Evolutionary conservation across 148 eudicot genomes (phyloP).

Genomic region (Diospyros kaki): DNA sequence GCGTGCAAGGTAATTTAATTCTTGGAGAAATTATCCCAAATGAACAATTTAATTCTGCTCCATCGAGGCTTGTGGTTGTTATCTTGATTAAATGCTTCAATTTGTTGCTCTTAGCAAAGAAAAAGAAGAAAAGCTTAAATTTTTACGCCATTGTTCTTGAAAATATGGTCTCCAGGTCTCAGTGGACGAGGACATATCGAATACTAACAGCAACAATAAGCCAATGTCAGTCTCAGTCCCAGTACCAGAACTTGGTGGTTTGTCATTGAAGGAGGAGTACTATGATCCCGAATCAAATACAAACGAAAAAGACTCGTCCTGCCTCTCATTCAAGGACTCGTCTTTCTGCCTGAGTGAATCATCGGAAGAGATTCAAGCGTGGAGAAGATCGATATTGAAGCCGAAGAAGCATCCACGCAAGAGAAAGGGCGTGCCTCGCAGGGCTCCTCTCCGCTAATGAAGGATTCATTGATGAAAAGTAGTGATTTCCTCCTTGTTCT

Average conservation of each 20-base stretch:
- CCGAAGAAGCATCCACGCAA: constrained; percentile 30
- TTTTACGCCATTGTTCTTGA: too few relatives aligned
- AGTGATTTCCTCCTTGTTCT: not conserved
- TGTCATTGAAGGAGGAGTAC: constrained; percentile 13
- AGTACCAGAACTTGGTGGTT: not conserved
- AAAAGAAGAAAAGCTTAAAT: too few relatives aligned
- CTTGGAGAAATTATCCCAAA: too few relatives aligned
- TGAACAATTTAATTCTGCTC: too few relatives aligned
- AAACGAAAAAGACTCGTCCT: constrained; percentile 7
- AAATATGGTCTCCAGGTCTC: constrained; percentile 14
- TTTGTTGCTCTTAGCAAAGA: too few relatives aligned
- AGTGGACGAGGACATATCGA: constrained; percentile 2
- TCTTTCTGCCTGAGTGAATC: constrained; percentile 22
- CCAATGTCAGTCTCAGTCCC: not conserved
- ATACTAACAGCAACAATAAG: constrained; percentile 1
- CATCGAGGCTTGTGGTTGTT: too few relatives aligned
- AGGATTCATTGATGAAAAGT: not conserved
- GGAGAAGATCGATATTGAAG: constrained; percentile 21
- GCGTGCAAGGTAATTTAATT: constrained; percentile 32
- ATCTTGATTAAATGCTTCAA: too few relatives aligned
- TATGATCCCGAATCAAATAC: not conserved
- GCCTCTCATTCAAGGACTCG: not conserved
- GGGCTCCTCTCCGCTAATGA: constrained; percentile 32
- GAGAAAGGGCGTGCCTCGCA: constrained; percentile 37
- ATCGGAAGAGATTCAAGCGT: constrained; percentile 24